A percentile compares a stretch with the other conserved stretches of the same genome.
Evolutionary conservation across 2,329 filamentous ascomycete genomes (phyloP).

Genomic region (Ascomycota sp.): DNA sequence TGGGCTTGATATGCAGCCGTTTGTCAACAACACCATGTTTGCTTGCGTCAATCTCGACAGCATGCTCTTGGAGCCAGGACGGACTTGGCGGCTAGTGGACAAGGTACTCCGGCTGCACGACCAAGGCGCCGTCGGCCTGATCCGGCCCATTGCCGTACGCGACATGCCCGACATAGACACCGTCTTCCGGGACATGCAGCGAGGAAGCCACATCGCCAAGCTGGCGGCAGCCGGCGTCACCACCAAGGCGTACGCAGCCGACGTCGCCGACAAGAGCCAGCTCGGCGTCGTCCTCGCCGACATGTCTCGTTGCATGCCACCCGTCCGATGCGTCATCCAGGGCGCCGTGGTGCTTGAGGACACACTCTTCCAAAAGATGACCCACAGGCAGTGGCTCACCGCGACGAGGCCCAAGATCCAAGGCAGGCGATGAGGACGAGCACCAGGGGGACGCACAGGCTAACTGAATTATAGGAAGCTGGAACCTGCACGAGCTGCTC

Average conservation of each 20-base stretch:
- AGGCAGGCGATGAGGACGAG: not conserved
- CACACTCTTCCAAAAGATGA: slow-evolving; percentile 1
- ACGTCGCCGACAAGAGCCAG: slow-evolving; percentile 1
- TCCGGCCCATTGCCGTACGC: not conserved
- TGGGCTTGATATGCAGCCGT: slow-evolving; percentile 1
- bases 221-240: not conserved
- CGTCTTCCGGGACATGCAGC: slow-evolving; percentile 1
- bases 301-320: not conserved
- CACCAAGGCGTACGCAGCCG: not conserved
- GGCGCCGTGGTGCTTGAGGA: slow-evolving; percentile 1
- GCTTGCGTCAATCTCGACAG: not conserved
- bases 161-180: not conserved
- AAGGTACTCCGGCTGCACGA: too few relatives aligned
- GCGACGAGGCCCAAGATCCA: slow-evolving; percentile 1
- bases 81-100: too few relatives aligned
- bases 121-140: not conserved
- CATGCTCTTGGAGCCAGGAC: too few relatives aligned
- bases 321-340: slow-evolving; percentile 1
- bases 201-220: slow-evolving; percentile 1
- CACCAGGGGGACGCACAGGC: not conserved
- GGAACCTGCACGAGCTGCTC: slow-evolving; percentile 1
- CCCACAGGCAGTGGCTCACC: not conserved
- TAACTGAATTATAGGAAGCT: not conserved
- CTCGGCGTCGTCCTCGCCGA: not conserved
- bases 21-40: not conserved